Evolutionary conservation across 2,329 filamentous ascomycete genomes (phyloP).

Genomic region (Scedosporium apiospermum): DNA sequence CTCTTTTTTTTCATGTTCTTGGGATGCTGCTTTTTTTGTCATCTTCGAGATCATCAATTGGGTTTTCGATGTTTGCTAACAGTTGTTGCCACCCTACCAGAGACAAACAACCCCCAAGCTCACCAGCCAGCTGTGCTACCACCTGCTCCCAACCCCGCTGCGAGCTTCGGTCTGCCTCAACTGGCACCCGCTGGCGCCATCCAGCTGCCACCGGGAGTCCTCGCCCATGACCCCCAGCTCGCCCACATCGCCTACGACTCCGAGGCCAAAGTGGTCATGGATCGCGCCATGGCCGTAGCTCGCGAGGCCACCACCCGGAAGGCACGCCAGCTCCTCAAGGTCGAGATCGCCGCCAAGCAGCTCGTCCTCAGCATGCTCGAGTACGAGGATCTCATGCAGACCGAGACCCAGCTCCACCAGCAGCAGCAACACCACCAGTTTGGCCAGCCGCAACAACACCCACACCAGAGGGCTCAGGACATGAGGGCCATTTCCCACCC

Average conservation of each 20-base stretch:
- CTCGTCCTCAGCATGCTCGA: slow-evolving; percentile 42
- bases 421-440: slow-evolving; percentile 14
- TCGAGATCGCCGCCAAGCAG: slow-evolving; percentile 45
- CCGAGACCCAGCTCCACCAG: slow-evolving; percentile 17
- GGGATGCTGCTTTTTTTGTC: not conserved
- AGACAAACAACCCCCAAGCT: slow-evolving; percentile 33
- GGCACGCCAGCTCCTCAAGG: slow-evolving; percentile 37
- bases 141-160: slow-evolving; percentile 5
- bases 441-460: slow-evolving; percentile 8
- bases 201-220: slow-evolving; percentile 5
- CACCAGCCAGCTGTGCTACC: slow-evolving; percentile 16
- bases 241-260: slow-evolving; percentile 19
- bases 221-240: slow-evolving; percentile 6
- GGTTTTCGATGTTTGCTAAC: not conserved
- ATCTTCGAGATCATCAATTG: not conserved
- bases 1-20: not conserved
- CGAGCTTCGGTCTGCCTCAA: slow-evolving; percentile 5
- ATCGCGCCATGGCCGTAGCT: slow-evolving; percentile 36
- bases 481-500: not conserved
- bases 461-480: not conserved
- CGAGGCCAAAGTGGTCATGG: slow-evolving; percentile 29
- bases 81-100: slow-evolving; percentile 17
- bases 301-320: slow-evolving; percentile 29
- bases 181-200: slow-evolving; percentile 5
- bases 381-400: slow-evolving; percentile 34